Evolutionary conservation across 2,329 filamentous ascomycete species (phyloP), one percentile per base, ranked within the genome.

Genomic region (Xylariaceae sp.): DNA sequence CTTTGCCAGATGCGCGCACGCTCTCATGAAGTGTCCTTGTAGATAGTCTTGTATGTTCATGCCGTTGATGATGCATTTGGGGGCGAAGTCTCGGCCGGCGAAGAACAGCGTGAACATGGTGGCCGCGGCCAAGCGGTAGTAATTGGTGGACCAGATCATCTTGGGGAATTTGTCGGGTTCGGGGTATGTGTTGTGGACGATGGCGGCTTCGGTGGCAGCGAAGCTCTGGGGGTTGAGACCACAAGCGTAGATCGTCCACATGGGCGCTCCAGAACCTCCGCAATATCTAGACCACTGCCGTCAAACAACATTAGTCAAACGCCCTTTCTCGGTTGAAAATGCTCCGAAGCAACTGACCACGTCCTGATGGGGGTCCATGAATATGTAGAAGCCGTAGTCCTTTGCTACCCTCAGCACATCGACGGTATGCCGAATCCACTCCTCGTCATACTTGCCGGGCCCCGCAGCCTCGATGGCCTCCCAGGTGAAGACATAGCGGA

Each of bases 91-190:
- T 55, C 77, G 83, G 33, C 94, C 94, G 9, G 80, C 91, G 67
- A 95, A 99, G 73, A 96, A 99, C 45, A 97, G 73, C 0, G 92
- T 96, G 66, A 96, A 97, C 59, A 97, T 90, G 41, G 90, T 91
- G 58, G 91, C 89, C 44, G 86, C 88, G 2, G 87, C 91, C 44
- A 97, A 76, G 19, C 94, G 82, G 54, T 83, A 87, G 69, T 99
- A 99, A 66, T 99, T 99, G 45, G 95, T 97, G 14, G 92, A 90
- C 94, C 94, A 99, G 50, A 97, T 92, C 95, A 99, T 99, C 73
- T 96, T 97, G 19, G 94, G 94, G 58, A 92, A 99, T 1, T 85
- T 79, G 22, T 85, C 85, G 9, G 91, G 90, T 17, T 95, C 81
- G 10, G 89, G 84, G 65, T 89, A 96, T 2, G 89, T 95, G 63